Evolutionary conservation across 1,284 basidiomycete species (phyloP).

Genomic region (Heterobasidion occidentale): DNA sequence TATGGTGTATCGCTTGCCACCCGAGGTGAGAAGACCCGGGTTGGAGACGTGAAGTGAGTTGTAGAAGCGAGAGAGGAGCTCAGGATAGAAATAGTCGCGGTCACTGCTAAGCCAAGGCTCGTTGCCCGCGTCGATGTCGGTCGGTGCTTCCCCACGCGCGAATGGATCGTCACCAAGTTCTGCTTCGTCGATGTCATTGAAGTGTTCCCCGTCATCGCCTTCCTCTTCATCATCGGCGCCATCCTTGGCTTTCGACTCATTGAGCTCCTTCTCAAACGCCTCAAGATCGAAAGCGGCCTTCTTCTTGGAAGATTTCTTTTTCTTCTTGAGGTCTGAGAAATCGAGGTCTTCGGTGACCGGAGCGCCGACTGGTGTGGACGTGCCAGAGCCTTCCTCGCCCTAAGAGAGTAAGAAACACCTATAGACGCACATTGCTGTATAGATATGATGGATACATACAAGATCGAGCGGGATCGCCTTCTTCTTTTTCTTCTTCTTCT

Average conservation of each 20-base stretch:
- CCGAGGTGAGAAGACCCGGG: slow-evolving; percentile 80
- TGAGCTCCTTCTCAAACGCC: slow-evolving; percentile 86
- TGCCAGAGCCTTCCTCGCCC: slow-evolving; percentile 56
- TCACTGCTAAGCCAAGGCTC: slow-evolving; percentile 89
- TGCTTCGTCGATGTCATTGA: slow-evolving; percentile 67
- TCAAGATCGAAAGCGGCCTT: slow-evolving; percentile 69
- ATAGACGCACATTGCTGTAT: neutral
- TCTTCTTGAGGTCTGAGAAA: slow-evolving; percentile 82
- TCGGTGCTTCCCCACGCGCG: slow-evolving; percentile 48
- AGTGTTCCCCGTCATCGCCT: slow-evolving; percentile 45
- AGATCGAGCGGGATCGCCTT: slow-evolving; percentile 82
- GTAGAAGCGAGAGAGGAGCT: slow-evolving; percentile 95
- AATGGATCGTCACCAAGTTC: slow-evolving; percentile 86
- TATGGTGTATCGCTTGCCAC: slow-evolving; percentile 94
- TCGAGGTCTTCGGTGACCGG: slow-evolving; percentile 58
- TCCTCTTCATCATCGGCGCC: slow-evolving; percentile 43
- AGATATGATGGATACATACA: slow-evolving; percentile 34
- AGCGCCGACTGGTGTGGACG: slow-evolving; percentile 48
- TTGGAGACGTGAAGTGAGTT: slow-evolving; percentile 89
- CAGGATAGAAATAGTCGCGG: slow-evolving; percentile 91
- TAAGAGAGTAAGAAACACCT: slow-evolving; percentile 15
- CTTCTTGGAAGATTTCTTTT: slow-evolving; percentile 77
- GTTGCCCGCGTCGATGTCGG: slow-evolving; percentile 57
- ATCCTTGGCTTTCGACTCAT: slow-evolving; percentile 57
- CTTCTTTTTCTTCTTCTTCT: slow-evolving; percentile 90